phyloP scores from a whole-genome alignment of 2,329 filamentous ascomycete species.

The Penicillium sp. region DNA sequence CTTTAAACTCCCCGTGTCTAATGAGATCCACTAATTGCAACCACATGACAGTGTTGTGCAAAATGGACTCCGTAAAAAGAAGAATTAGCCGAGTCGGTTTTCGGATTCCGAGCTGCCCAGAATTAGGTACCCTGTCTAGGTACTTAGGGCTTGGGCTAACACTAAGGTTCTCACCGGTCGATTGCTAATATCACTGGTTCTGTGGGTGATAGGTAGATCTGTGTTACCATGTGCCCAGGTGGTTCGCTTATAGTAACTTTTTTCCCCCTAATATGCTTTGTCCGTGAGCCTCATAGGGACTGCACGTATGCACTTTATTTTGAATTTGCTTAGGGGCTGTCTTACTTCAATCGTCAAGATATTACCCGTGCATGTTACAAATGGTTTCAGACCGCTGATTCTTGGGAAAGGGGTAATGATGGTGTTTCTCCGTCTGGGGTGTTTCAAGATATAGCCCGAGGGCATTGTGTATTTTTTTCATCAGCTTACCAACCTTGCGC shows the following conservation, averaged over 20 bases:
- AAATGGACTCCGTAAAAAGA: background rate
- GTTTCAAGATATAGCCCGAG: background rate
- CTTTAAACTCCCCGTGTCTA: background rate
- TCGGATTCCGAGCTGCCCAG: background rate
- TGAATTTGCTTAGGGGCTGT: background rate
- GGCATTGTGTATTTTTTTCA: background rate
- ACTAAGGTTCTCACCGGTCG: conserved; percentile 7
- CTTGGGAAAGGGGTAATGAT: background rate
- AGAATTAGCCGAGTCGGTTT: conserved; percentile 2
- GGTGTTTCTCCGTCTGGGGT: background rate
- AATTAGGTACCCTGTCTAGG: background rate
- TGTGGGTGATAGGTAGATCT: background rate
- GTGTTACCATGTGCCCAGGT: background rate
- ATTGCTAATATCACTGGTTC: background rate
- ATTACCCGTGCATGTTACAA: background rate
- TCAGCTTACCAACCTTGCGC: background rate
- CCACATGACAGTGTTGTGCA: conserved; percentile 3
- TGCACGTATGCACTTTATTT: background rate
- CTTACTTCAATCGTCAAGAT: background rate
- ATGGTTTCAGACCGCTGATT: background rate
- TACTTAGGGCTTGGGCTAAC: conserved; percentile 4
- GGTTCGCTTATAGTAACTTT: background rate
- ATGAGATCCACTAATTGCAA: background rate
- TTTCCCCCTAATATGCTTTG: background rate
- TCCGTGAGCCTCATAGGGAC: background rate